phyloP scores from a whole-genome alignment of 495 filamentous ascomycete genomes.

The Podospora sp. region DNA sequence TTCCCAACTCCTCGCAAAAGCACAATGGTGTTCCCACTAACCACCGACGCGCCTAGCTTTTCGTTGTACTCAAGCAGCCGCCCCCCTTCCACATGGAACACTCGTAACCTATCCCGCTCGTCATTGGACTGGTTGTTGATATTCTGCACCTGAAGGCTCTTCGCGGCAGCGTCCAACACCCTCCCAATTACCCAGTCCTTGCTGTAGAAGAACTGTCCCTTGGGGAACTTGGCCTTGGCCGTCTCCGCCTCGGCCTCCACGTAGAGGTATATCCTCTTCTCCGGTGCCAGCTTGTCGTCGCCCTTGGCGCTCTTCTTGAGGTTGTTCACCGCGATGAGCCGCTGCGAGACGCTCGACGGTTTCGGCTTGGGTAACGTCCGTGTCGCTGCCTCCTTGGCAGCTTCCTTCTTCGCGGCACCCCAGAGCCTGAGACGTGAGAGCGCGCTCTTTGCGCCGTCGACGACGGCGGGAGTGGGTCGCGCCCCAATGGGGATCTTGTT shows the following conservation, averaged over 20 bases:
- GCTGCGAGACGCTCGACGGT: slow-evolving; percentile 59
- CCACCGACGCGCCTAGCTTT: slow-evolving; percentile 69
- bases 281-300: slow-evolving; percentile 72
- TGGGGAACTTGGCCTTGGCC: slow-evolving; percentile 71
- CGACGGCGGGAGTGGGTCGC: slow-evolving; percentile 47
- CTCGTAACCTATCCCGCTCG: slow-evolving; percentile 75
- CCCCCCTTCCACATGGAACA: slow-evolving; percentile 92
- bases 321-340: slow-evolving; percentile 65
- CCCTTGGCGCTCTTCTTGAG: slow-evolving; percentile 89
- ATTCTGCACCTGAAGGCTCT: slow-evolving; percentile 78
- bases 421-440: slow-evolving; percentile 64
- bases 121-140: slow-evolving; percentile 79
- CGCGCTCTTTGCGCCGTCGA: slow-evolving; percentile 66
- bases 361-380: slow-evolving; percentile 60
- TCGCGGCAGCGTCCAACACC: slow-evolving; percentile 85
- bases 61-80: slow-evolving; percentile 83
- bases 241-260: slow-evolving; percentile 84
- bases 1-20: slow-evolving; percentile 79
- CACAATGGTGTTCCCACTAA: slow-evolving; percentile 85
- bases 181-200: slow-evolving; percentile 85
- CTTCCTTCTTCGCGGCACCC: slow-evolving; percentile 51
- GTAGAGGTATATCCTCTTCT: slow-evolving; percentile 82
- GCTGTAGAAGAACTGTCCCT: slow-evolving; percentile 81
- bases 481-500: slow-evolving; percentile 67
- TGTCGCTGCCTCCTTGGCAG: slow-evolving; percentile 32